Evolutionary conservation across 192 early-diverging fungal species (phyloP).

Genomic region (Podochytrium sp.): DNA sequence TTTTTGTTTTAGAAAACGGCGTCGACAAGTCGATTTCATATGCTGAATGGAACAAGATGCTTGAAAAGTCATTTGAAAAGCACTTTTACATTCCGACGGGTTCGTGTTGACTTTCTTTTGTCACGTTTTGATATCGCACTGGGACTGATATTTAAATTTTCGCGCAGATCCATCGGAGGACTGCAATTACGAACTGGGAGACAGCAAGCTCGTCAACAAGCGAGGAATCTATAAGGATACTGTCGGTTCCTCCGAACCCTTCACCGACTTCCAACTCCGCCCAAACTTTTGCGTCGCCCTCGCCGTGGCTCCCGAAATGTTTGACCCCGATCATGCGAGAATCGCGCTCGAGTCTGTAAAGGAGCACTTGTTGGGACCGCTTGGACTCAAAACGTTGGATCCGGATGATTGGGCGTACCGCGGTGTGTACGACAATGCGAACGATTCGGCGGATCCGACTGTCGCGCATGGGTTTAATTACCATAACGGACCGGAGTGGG

Average conservation of each 20-base stretch:
- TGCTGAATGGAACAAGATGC: slow-evolving; percentile 76
- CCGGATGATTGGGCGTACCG: slow-evolving; percentile 92
- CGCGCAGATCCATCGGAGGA: slow-evolving; percentile 63
- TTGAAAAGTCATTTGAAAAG: slow-evolving; percentile 84
- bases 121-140: background rate
- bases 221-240: slow-evolving; percentile 96
- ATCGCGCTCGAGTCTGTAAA: slow-evolving; percentile 70
- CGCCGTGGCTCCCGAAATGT: slow-evolving; percentile 93
- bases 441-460: slow-evolving; percentile 81
- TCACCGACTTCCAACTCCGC: slow-evolving; percentile 90
- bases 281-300: slow-evolving; percentile 93
- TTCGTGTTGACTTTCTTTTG: slow-evolving; percentile 31
- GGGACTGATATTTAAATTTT: background rate
- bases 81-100: slow-evolving; percentile 88
- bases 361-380: slow-evolving; percentile 74
- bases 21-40: slow-evolving; percentile 56
- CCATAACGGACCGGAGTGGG: slow-evolving; percentile 98
- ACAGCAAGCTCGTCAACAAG: slow-evolving; percentile 71
- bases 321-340: slow-evolving; percentile 77
- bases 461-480: slow-evolving; percentile 98
- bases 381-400: slow-evolving; percentile 95
- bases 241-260: slow-evolving; percentile 68
- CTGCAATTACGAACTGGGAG: slow-evolving; percentile 57
- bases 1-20: slow-evolving; percentile 19
- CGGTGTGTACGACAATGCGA: slow-evolving; percentile 90